Evolutionary conservation across 352 stramenopile genomes (phyloP).

Genomic region (Pythium insidiosum): DNA sequence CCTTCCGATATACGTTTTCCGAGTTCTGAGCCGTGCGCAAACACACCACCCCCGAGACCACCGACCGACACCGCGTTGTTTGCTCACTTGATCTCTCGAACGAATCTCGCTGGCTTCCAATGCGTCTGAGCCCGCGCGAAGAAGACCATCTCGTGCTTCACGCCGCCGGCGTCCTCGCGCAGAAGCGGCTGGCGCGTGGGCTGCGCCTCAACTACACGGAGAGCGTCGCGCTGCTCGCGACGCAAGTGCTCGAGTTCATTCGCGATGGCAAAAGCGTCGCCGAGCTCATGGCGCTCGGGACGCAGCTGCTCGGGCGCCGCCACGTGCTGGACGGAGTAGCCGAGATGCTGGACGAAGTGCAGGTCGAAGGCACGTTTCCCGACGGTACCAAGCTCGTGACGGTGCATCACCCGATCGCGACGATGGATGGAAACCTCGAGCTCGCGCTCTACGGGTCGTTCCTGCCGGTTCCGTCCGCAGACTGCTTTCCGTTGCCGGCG

Average conservation of each 20-base stretch:
- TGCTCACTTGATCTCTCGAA: background rate
- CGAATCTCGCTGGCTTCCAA: background rate
- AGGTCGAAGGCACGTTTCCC: conserved; percentile 96
- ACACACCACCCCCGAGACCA: too few species aligned
- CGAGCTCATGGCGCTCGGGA: conserved; percentile 83
- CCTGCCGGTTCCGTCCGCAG: conserved; percentile 82
- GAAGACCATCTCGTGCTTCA: conserved; percentile 75
- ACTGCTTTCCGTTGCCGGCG: conserved; percentile 29
- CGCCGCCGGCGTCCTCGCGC: conserved; percentile 86
- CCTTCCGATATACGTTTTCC: too few species aligned
- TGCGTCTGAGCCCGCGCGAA: conserved; percentile 62
- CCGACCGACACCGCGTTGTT: too few species aligned
- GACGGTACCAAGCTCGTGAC: conserved; percentile 98
- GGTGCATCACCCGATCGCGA: conserved; percentile 90
- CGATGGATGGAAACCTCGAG: conserved; percentile 83
- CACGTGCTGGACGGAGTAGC: conserved; percentile 93
- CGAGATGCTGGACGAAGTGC: conserved; percentile 88
- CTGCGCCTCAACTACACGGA: conserved; percentile 93
- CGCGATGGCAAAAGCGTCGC: conserved; percentile 87
- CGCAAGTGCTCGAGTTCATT: conserved; percentile 92
- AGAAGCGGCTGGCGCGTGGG: conserved; percentile 92
- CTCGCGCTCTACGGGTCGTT: conserved; percentile 93
- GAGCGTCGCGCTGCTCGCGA: conserved; percentile 89
- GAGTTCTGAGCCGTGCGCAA: too few species aligned
- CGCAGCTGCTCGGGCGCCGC: conserved; percentile 73